phyloP scores from a whole-genome alignment of 2,329 filamentous ascomycete genomes.

The Fusarium palustre region DNA sequence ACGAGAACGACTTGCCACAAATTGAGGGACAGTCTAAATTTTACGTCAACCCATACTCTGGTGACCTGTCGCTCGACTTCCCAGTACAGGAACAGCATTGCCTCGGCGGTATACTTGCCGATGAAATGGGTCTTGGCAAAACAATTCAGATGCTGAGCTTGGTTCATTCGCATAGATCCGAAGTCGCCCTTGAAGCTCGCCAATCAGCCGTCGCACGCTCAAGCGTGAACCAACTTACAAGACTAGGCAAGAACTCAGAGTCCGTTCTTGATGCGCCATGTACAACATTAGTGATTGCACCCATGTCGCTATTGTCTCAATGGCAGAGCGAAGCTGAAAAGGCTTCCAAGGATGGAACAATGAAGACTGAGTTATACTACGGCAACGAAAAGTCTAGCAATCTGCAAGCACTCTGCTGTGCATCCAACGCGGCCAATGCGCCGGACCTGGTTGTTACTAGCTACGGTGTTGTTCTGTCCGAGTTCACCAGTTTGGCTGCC shows the following conservation, averaged over 20 bases:
- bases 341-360: conserved; percentile 83
- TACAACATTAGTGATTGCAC: conserved; percentile 94
- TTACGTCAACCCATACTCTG: conserved; percentile 97
- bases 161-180: conserved; percentile 83
- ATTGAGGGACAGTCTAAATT: conserved; percentile 78
- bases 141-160: conserved; percentile 98
- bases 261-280: conserved; percentile 78
- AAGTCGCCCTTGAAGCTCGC: conserved; percentile 59
- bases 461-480: conserved; percentile 91
- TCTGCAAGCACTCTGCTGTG: conserved; percentile 81
- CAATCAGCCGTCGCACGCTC: conserved; percentile 45
- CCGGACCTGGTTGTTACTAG: conserved; percentile 95
- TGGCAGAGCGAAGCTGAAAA: conserved; percentile 97
- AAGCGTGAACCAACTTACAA: conserved; percentile 71
- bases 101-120: conserved; percentile 89
- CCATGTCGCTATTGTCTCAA: conserved; percentile 95
- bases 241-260: conserved; percentile 68
- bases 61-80: conserved; percentile 91
- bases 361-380: conserved; percentile 92
- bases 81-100: conserved; percentile 95
- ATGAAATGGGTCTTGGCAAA: conserved; percentile 98
- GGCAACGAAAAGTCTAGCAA: conserved; percentile 85
- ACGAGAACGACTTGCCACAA: conserved; percentile 78
- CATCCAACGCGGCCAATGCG: conserved; percentile 77
- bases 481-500: conserved; percentile 78